Base-by-base conservation (phyloP, 495 filamentous ascomycete species). In the Apiosordaria backusii region DNA sequence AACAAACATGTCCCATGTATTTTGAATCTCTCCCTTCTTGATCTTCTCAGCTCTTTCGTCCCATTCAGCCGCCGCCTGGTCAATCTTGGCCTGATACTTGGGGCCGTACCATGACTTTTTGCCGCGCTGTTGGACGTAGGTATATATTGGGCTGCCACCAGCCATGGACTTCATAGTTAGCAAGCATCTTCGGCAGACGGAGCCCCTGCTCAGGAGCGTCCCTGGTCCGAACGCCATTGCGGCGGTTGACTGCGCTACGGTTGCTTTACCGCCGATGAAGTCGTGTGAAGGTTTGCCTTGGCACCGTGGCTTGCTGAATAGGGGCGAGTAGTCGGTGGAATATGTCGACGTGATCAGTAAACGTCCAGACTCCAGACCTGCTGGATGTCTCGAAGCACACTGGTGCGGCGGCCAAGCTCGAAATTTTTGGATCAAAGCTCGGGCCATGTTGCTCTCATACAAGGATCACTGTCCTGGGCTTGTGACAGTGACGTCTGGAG, bases 1-100 rank as follows among this genome's bases (percentile, higher is more conserved):
- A 71, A 96, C 90, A 15, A 99, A 78, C 26, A 89, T 77, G 52
- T 86, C 80, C 70, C 87, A 86, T 68, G 92, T 87, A 68, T 85
- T 85, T 68, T 88, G 82, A 64, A 79, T 68, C 70, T 86, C 79
- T 27, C 91, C 91, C 0, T 78, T 75, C 66, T 83, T 72, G 67
- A 93, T 91, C 63, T 83, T 73, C 60, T 77, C 24, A 2, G 88
- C 87, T 55, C 78, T 76, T 55, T 67, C 65, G 25, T 84, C 72
- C 90, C 90, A 93, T 63, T 81, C 71, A 62, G 77, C 50, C 63
- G 84, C 76, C 0, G 86, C 88, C 19, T 85, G 81, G 21, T 78
- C 75, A n/a, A 80, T 75, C 67, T 86, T 88, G 55, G 72, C 69
- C 9, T 85, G 60, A 50, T 82, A 83, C 15, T 82, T 73, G 58